Evolutionary conservation across 202 grass and related monocot species (phyloP), one percentile per base, ranked within the genome.

Genomic region (Miscanthus sacchariflorus): DNA sequence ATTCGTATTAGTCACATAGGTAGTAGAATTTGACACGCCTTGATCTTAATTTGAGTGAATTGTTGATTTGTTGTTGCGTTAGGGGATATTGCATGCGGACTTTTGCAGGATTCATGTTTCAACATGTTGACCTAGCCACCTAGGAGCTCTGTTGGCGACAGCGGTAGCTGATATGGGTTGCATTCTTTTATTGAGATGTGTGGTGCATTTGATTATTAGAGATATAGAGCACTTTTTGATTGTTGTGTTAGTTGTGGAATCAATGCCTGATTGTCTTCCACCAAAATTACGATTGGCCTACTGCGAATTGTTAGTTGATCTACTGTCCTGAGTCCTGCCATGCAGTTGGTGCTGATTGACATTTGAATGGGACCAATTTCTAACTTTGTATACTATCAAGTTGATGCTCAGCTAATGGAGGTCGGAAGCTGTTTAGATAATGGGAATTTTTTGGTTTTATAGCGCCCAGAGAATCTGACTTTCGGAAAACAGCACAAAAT

Each of bases 301-400:
- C 52, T 80, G 50, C 18, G 24, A 15, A 36, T 64, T 80, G 52
- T 80, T 28, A 30, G 72, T 43, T 72, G 6, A 17, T 42, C 21
- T 64, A 30, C 48, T 86, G 18, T 21, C 54, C 18, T 58, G 54
- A 58, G 45, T 30, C 70, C 6, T 23, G 4, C 11, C 19, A 39
- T 74, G 72, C n/a, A 48, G 43, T 75, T 75, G 12, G 23, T 33
- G 66, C n/a, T 15, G 65, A 67, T 79, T 86, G 30, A 56, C 68
- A 78, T 70, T 52, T 58, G 46, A 78, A 68, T 74, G 50, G 35
- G 72, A 77, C 48, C 21, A 18, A 19, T 85, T 56, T 63, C 38
- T 58, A 39, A 54, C 6, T 84, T 63, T 48, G 72, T 27, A 46
- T 43, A 74, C 42, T 45, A 13, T 48, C 12, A 48, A 76, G 39